Evolutionary conservation across 441 rosid genomes (phyloP), one percentile per base, ranked within the genome.

Genomic region (Flueggea neowawraea): DNA sequence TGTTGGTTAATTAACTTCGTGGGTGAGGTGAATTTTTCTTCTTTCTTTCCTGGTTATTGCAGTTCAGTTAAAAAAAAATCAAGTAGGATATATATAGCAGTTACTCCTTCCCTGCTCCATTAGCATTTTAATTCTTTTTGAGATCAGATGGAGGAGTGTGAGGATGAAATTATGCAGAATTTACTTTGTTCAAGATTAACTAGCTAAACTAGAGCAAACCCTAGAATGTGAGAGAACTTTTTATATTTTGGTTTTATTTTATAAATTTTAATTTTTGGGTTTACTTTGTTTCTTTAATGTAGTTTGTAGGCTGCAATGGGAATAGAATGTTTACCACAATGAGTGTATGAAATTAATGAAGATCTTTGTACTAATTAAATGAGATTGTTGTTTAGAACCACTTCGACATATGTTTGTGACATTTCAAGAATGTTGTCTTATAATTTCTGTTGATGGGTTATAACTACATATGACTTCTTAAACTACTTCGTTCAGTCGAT

Each of bases 21-120:
- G 54, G 66, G 55, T 62, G 73, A 31, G 60, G 51, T 59, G 74
- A 74, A 80, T 72, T n/a, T 70, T 73, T 68, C 68, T 6, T 43
- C n/a, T 68, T 70, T 59, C 50, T 12, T 6, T 68, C 39, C 60
- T 4, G 12, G 13, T 65, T 47, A 45, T 70, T 70, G 63, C 68
- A 75, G 80, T 74, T 68, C 76, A 69, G 52, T 55, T 58, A 59
- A 55, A 65, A 56, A 56, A 57, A 54, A 36, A 66, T 31, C 50
- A 69, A 63, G 52, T 28, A 33, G 48, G 31, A 49, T 45, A 50
- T 63, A 36, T 36, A 5, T 36, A 36, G 9, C 28, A 36, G 0
- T 51, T 58, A 14, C n/a, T 61, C 48, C n/a, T 60, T 65, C 54
- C 53, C 41, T 57, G 28, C 67, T 75, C 58, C 64, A 71, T 61